A percentile compares a stretch with the other conserved stretches of the same genome.
Conservation (phyloP, 1,284 basidiomycete genomes). For the Sporisorium exsertum region DNA sequence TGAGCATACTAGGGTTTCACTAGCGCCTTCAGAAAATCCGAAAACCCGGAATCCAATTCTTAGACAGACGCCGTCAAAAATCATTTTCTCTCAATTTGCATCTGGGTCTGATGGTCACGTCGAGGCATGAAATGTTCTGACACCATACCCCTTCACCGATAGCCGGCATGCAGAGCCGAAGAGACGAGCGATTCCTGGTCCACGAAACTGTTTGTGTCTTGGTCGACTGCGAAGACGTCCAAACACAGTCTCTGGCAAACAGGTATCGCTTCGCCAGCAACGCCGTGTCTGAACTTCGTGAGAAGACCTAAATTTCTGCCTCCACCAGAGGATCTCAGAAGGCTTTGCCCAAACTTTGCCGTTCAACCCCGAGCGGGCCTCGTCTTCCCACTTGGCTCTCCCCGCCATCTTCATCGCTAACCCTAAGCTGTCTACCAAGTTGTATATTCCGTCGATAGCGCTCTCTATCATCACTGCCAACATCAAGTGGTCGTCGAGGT, state of each 20-base stretch:
- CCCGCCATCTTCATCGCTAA: too few species aligned
- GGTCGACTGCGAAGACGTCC: not conserved
- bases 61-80: too few species aligned
- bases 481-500: not conserved
- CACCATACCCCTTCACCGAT: slow-evolving; percentile 16
- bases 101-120: slow-evolving; percentile 2
- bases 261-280: not conserved
- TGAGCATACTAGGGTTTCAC: not conserved
- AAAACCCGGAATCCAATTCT: too few species aligned
- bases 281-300: not conserved
- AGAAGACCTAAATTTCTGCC: too few species aligned
- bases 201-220: not conserved
- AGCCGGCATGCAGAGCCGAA: slow-evolving; percentile 12
- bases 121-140: slow-evolving; percentile 22
- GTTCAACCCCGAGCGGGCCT: too few species aligned
- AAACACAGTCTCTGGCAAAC: not conserved
- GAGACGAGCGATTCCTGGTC: not conserved
- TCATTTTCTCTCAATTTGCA: not conserved
- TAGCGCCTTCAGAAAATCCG: not conserved
- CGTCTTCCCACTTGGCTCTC: too few species aligned
- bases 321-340: too few species aligned
- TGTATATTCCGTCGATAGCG: too few species aligned
- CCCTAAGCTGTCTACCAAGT: too few species aligned
- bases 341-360: too few species aligned
- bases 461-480: not conserved